These are phyloP conservation scores for Paracoccidioides lutzii DNA, from an alignment of 2,329 filamentous ascomycete genomes.

Conservation along the genomic window DNA sequence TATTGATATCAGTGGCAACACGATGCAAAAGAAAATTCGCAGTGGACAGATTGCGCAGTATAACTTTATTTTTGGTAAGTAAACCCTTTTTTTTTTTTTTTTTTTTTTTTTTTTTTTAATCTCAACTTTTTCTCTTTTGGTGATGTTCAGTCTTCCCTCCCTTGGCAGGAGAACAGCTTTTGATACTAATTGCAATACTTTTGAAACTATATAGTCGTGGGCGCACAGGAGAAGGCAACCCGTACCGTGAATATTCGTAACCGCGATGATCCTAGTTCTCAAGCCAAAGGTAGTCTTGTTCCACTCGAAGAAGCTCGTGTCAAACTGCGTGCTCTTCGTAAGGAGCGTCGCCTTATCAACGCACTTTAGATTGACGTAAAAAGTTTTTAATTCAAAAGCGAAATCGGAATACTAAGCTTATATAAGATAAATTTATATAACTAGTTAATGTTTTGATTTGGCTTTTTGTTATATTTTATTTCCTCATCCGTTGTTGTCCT, in stretches of 20 bases:
- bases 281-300: constrained; percentile 49
- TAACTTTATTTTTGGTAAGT: constrained; percentile 40
- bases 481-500: too few species aligned
- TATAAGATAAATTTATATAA: too few species aligned
- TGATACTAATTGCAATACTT: constrained; percentile 9
- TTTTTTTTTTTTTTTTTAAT: background rate
- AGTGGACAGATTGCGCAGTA: constrained; percentile 37
- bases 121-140: background rate
- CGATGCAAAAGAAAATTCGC: constrained; percentile 41
- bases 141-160: background rate
- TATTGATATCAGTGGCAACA: constrained; percentile 37
- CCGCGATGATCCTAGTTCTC: constrained; percentile 48
- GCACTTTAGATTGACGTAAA: constrained; percentile 18
- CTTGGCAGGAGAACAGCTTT: background rate
- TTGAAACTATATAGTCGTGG: constrained; percentile 37
- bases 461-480: too few species aligned
- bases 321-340: constrained; percentile 38
- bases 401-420: background rate
- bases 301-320: constrained; percentile 46
- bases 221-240: constrained; percentile 47
- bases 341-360: constrained; percentile 34
- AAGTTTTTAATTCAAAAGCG: too few species aligned
- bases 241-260: constrained; percentile 52
- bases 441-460: too few species aligned
- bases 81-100: background rate